Percentiles rank a stretch among this genome's conserved stretches.
These are phyloP conservation scores for Saturnispora kantuleensis DNA, from an alignment of 805 yeast genomes.

Conservation along the genomic window DNA sequence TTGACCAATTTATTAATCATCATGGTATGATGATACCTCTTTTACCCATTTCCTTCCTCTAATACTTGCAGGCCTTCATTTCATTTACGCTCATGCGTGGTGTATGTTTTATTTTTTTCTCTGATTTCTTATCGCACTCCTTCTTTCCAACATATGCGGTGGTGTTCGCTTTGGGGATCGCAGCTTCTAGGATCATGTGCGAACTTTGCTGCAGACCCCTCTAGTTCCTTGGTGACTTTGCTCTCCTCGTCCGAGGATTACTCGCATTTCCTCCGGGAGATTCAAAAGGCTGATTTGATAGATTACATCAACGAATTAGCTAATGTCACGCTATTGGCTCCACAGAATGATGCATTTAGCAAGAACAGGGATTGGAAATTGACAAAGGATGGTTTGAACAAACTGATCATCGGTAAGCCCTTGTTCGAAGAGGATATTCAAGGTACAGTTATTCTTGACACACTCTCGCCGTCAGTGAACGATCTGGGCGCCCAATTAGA, in stretches of 20 bases:
- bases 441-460: conserved; percentile 22
- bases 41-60: too few relatives aligned
- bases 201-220: conserved; percentile 18
- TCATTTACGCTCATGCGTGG: too few relatives aligned
- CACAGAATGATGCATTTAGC: conserved; percentile 65
- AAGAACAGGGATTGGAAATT: conserved; percentile 7
- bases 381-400: conserved; percentile 15
- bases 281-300: conserved; percentile 55
- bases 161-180: conserved; percentile 4
- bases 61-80: too few relatives aligned
- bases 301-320: conserved; percentile 49
- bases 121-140: conserved; percentile 14
- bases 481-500: conserved; percentile 9
- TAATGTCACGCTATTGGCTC: conserved; percentile 71
- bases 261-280: conserved; percentile 47
- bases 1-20: too few relatives aligned
- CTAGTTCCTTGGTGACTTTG: conserved; percentile 51
- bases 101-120: neutral
- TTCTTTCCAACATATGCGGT: conserved; percentile 37
- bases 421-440: conserved; percentile 21
- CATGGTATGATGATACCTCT: too few relatives aligned
- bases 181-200: neutral
- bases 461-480: conserved; percentile 18
- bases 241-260: conserved; percentile 61
- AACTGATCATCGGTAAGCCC: conserved; percentile 29